Evolutionary conservation across 148 eudicot species (phyloP).

Genomic region (Arbutus unedo): DNA sequence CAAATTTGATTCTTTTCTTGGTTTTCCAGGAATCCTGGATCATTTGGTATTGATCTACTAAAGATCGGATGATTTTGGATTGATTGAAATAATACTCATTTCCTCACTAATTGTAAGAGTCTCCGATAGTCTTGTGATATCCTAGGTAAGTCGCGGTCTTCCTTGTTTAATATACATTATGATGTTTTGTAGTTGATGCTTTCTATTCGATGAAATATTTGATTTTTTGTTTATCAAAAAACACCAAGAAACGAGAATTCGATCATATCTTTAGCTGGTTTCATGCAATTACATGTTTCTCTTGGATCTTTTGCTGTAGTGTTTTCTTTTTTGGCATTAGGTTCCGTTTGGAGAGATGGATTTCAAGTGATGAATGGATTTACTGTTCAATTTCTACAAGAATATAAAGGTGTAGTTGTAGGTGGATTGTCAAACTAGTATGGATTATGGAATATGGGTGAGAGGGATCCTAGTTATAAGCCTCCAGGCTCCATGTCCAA

Average conservation of each 20-base stretch:
- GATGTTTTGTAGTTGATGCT: conserved; percentile 10
- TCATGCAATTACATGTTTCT: conserved; percentile 13
- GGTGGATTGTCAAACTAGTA: background rate
- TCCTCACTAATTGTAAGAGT: conserved; percentile 19
- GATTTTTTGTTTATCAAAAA: background rate
- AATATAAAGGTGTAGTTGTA: background rate
- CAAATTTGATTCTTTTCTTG: conserved; percentile 19
- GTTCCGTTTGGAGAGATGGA: background rate
- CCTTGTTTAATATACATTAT: conserved; percentile 26
- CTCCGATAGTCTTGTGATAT: conserved; percentile 21
- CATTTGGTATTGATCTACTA: conserved; percentile 40
- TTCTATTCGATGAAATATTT: background rate
- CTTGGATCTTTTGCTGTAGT: conserved; percentile 22
- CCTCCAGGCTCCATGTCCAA: background rate
- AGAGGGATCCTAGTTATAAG: background rate
- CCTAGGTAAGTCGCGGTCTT: conserved; percentile 17
- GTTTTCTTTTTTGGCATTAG: background rate
- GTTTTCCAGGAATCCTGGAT: conserved; percentile 26
- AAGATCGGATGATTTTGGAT: conserved; percentile 51
- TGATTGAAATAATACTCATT: conserved; percentile 37
- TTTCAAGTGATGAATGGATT: background rate
- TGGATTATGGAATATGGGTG: background rate
- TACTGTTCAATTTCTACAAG: background rate
- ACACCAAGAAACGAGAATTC: background rate
- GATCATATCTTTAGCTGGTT: conserved; percentile 4